These are phyloP conservation scores for Blastobotrys peoriensis DNA, from an alignment of 805 yeast genomes.

Conservation along the genomic window DNA sequence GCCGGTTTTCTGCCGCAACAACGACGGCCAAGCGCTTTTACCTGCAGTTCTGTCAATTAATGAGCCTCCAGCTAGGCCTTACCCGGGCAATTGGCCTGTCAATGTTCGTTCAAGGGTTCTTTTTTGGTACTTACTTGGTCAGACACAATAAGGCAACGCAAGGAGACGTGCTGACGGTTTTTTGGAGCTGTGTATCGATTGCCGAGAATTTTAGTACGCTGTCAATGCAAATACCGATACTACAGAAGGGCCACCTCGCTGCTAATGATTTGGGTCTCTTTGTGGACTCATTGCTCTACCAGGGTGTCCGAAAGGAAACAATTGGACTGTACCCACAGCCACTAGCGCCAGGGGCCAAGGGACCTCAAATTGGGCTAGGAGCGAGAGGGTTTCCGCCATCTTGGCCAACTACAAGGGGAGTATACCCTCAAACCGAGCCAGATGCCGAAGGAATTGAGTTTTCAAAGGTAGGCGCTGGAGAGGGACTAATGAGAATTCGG, in stretches of 20 bases:
- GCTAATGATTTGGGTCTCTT: constrained; percentile 43
- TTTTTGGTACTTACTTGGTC: constrained; percentile 78
- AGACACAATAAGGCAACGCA: constrained; percentile 43
- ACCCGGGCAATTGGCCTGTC: constrained; percentile 53
- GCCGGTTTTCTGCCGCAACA: constrained; percentile 35
- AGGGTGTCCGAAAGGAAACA: constrained; percentile 3
- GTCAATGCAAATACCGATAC: constrained; percentile 49
- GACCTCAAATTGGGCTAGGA: no score
- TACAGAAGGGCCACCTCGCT: constrained; percentile 73
- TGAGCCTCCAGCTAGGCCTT: constrained; percentile 51
- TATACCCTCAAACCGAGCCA: no score
- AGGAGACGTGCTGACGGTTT: constrained; percentile 72
- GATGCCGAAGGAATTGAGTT: no score
- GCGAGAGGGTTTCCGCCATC: no score
- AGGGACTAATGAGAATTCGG: no score
- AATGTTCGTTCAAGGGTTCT: constrained; percentile 87
- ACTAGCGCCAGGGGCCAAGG: no score
- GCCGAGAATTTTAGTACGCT: constrained; percentile 54
- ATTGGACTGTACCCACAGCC: constrained; percentile 27
- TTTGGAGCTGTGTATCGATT: constrained; percentile 72
- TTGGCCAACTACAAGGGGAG: no score
- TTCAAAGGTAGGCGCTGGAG: no score
- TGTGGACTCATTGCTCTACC: constrained; percentile 24
- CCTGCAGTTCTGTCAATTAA: constrained; percentile 38
- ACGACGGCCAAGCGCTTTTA: constrained; percentile 36